Base-by-base conservation (phyloP, 179 eudicot genomes). In the Patellifolia procumbens region DNA sequence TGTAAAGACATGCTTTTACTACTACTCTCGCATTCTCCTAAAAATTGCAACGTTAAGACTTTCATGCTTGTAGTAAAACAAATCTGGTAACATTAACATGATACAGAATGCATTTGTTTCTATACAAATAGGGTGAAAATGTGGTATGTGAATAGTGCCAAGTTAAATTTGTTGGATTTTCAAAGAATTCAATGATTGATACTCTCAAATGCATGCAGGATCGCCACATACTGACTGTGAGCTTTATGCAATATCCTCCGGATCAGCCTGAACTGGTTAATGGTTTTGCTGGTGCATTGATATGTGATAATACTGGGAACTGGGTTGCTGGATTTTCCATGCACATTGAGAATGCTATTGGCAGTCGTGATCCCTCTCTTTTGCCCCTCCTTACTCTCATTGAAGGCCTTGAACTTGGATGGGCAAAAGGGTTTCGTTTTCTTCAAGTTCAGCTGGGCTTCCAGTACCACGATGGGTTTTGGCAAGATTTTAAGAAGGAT, bases 281-380 rank as follows among this genome's bases (percentile, higher is more conserved):
- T 3, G 80, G 80, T 59, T 22, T 12, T 16, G 80, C 70, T 46
- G 80, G 80, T 51, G 80, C 51, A 32, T 5, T 77, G 58, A 70
- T 77, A 43, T 46, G 51, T 35, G 56, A 77, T 42, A n/a, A 24
- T 34, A 10, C 52, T 19, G 52, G 75, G 71, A 52, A 70, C 9
- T 77, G 80, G 80, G 31, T 70, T 9, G 20, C 55, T 15, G 76
- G 80, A 22, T 32, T 77, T 19, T 34, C 63, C 4, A 39, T 26
- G 42, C 39, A n/a, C 2, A 32, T 61, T 51, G 20, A 2, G 12
- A 62, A 52, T 17, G 12, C 13, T 52, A 32, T n/a, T 0, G 60
- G 60, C 6, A 5, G 48, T 8, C 1, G 31, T 1, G 42, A 70
- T 29, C 24, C 52, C 51, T 51, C 70, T 0, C 62, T 71, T 17